These are phyloP conservation scores for Tylopilus felleus DNA, from an alignment of 768 basidiomycete species.

Conservation along the genomic window DNA sequence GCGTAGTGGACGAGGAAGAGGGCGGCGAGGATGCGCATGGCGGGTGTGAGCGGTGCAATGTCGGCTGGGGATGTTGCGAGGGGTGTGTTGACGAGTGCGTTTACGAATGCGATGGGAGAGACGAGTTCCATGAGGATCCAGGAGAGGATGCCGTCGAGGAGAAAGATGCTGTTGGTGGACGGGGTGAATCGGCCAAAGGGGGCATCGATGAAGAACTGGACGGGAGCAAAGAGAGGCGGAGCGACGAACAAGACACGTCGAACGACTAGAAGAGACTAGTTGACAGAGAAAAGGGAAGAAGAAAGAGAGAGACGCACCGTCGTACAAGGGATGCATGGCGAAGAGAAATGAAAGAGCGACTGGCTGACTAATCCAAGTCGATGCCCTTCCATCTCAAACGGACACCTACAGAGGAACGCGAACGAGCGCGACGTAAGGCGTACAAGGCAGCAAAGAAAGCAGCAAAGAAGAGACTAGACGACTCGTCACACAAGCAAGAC, in stretches of 20 bases:
- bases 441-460: constrained; percentile 37
- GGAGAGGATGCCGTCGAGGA: constrained; percentile 57
- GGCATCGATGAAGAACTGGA: constrained; percentile 57
- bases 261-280: constrained; percentile 27
- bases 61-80: constrained; percentile 36
- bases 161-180: constrained; percentile 39
- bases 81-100: constrained; percentile 47
- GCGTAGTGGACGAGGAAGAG: constrained; percentile 75
- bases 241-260: constrained; percentile 47
- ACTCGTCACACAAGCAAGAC: constrained; percentile 31
- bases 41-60: constrained; percentile 31
- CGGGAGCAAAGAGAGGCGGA: constrained; percentile 35
- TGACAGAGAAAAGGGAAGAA: no score
- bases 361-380: constrained; percentile 17
- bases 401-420: constrained; percentile 57
- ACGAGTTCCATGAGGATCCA: constrained; percentile 81
- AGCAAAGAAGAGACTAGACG: constrained; percentile 27
- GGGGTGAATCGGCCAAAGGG: constrained; percentile 79
- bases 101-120: constrained; percentile 54
- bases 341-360: background rate
- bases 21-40: constrained; percentile 48
- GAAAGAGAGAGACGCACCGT: constrained; percentile 14
- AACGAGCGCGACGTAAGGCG: constrained; percentile 37
- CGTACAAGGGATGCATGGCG: constrained; percentile 23
- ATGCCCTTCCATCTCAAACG: constrained; percentile 58